Conservation (phyloP, 2,329 filamentous ascomycete species). For the Beauveria pseudobassiana region DNA sequence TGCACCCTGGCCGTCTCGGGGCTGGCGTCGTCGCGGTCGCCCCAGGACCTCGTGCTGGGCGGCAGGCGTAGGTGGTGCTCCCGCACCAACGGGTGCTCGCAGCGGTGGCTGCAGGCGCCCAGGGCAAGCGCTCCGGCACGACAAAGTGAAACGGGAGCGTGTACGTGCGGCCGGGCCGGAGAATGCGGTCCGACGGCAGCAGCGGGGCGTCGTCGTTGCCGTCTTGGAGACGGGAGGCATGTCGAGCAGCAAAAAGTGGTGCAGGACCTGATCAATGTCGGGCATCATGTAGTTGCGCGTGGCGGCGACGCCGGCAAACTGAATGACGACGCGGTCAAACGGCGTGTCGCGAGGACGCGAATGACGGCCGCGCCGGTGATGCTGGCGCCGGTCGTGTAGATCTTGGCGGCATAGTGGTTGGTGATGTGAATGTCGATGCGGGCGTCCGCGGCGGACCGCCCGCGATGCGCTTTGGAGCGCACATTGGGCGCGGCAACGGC, state of each 20-base stretch:
- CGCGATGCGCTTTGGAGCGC: background rate
- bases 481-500: background rate
- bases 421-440: background rate
- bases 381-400: background rate
- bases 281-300: constrained; percentile 7
- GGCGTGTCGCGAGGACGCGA: background rate
- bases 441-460: background rate
- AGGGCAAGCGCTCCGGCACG: background rate
- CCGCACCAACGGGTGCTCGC: background rate
- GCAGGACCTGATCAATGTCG: constrained; percentile 1
- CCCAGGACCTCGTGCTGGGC: background rate
- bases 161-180: constrained; percentile 1
- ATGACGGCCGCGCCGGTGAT: background rate
- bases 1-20: constrained; percentile 1
- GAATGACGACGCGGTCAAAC: constrained; percentile 1
- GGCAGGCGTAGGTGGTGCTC: constrained; percentile 7
- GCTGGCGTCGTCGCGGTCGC: background rate
- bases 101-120: background rate
- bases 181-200: background rate
- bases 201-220: background rate
- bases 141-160: constrained; percentile 4
- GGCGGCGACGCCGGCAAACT: constrained; percentile 1
- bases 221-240: background rate
- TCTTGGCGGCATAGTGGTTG: constrained; percentile 7
- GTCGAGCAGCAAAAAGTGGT: constrained; percentile 6